phyloP scores from a whole-genome alignment of 225 moss, liverwort and hornwort genomes.

The Ulota crispa region DNA sequence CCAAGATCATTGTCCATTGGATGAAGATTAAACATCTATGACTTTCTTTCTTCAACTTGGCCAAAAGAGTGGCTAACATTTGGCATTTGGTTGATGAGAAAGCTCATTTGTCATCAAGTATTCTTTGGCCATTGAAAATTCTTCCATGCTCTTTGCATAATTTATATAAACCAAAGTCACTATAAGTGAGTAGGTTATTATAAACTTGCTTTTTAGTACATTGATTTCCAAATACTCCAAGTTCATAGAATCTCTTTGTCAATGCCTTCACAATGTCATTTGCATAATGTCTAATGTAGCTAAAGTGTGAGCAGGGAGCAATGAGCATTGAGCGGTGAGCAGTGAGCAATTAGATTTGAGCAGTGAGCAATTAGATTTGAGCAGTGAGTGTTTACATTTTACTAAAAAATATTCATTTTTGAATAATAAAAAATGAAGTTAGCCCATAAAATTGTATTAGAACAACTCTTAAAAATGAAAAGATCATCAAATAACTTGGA shows the following conservation, averaged over 20 bases:
- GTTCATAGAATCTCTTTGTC: not conserved
- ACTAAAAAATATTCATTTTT: too few relatives aligned
- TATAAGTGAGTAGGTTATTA: rapidly evolving
- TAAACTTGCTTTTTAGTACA: not conserved
- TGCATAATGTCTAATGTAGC: not conserved
- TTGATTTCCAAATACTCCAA: not conserved
- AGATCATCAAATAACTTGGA: too few relatives aligned
- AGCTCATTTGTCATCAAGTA: not conserved
- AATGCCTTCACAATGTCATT: not conserved
- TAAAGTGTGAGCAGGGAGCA: too few relatives aligned
- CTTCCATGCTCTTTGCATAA: not conserved
- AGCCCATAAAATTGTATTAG: too few relatives aligned
- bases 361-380: too few relatives aligned
- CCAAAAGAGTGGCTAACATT: not conserved
- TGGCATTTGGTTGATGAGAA: not conserved
- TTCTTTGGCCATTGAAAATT: not conserved
- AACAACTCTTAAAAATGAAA: too few relatives aligned
- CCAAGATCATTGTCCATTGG: conserved; percentile 3
- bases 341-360: too few relatives aligned
- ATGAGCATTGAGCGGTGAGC: too few relatives aligned
- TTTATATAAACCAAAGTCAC: conserved; percentile 3
- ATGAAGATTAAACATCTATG: conserved; percentile 10
- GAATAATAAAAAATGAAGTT: too few relatives aligned
- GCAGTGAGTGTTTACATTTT: too few relatives aligned
- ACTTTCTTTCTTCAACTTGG: not conserved